Evolutionary conservation across 1,139 yeast genomes (phyloP).

Genomic region (Zygotorulaspora mrakii): DNA sequence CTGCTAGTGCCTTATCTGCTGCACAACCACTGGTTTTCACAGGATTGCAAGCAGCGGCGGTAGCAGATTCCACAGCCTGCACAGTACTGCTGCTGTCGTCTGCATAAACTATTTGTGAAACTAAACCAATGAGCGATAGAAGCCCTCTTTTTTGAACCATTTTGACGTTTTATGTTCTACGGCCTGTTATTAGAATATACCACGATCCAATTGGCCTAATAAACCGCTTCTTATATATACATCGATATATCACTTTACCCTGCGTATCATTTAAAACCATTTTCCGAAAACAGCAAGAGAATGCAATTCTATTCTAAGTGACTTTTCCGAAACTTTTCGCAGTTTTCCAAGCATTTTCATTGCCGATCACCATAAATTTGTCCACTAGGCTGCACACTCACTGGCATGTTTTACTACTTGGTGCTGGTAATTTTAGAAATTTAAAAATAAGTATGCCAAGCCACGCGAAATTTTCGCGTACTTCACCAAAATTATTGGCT

Average conservation of each 20-base stretch:
- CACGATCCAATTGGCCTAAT: neutral
- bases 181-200: neutral
- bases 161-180: neutral
- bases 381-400: neutral
- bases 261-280: too few relatives aligned
- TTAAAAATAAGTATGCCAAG: neutral
- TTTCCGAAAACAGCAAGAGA: too few relatives aligned
- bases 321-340: neutral
- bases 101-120: conserved; percentile 4
- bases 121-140: conserved; percentile 6
- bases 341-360: neutral
- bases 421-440: neutral
- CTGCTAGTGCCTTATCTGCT: conserved; percentile 53
- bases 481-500: neutral
- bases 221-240: neutral
- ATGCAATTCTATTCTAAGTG: too few relatives aligned
- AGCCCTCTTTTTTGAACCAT: conserved; percentile 12
- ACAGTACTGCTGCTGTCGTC: conserved; percentile 8
- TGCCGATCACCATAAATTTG: neutral
- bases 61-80: conserved; percentile 17
- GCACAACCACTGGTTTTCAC: conserved; percentile 40
- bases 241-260: conserved; percentile 1
- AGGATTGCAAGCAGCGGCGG: conserved; percentile 43
- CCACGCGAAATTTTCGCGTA: conserved; percentile 5
- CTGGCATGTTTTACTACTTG: too few relatives aligned